phyloP scores from a whole-genome alignment of 352 stramenopile genomes.

The Discostella stelligera region DNA sequence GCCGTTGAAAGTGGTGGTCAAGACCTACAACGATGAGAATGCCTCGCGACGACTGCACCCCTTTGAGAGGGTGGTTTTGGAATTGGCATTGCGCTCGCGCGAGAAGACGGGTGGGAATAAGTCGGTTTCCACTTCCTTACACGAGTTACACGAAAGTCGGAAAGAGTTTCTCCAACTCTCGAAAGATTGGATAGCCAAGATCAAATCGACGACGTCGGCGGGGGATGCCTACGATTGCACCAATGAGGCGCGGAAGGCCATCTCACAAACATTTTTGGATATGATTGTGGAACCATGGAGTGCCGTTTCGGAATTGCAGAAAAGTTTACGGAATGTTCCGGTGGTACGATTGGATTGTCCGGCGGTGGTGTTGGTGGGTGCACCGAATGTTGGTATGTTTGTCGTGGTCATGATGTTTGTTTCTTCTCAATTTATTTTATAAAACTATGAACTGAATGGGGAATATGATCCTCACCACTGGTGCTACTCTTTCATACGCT shows the following conservation, averaged over 20 bases:
- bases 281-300: conserved; percentile 51
- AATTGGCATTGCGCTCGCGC: conserved; percentile 64
- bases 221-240: conserved; percentile 56
- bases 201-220: conserved; percentile 62
- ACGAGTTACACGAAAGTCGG: conserved; percentile 66
- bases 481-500: neutral
- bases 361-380: conserved; percentile 85
- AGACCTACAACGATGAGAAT: conserved; percentile 63
- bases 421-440: neutral
- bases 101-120: conserved; percentile 75
- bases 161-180: conserved; percentile 62
- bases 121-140: conserved; percentile 47
- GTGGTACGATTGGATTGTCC: conserved; percentile 82
- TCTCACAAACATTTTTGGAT: conserved; percentile 60
- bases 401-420: too few species aligned
- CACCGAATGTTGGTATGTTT: conserved; percentile 84
- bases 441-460: too few species aligned
- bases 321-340: conserved; percentile 66
- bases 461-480: too few species aligned
- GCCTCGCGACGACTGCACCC: conserved; percentile 58
- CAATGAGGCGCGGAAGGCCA: conserved; percentile 53
- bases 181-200: conserved; percentile 79
- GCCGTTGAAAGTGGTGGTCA: conserved; percentile 62
- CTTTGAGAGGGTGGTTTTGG: conserved; percentile 76
- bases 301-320: conserved; percentile 66